These are phyloP conservation scores for Saccharomycopsis sp. DNA, from an alignment of 805 yeast species.

Conservation along the genomic window DNA sequence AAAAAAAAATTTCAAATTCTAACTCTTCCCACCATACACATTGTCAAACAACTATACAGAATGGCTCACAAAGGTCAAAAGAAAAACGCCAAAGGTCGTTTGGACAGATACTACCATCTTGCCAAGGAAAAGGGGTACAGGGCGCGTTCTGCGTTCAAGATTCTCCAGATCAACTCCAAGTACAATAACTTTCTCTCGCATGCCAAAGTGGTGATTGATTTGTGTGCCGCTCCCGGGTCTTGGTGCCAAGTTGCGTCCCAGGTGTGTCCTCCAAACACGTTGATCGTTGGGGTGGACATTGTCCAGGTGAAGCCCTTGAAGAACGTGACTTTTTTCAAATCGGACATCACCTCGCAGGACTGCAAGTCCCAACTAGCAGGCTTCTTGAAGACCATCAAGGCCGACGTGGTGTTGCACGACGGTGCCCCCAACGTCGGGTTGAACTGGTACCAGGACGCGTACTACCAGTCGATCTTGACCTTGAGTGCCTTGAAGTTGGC, in stretches of 20 bases:
- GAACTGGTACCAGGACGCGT: constrained; percentile 99
- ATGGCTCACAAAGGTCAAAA: constrained; percentile 85
- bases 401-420: constrained; percentile 95
- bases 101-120: constrained; percentile 90
- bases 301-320: constrained; percentile 97
- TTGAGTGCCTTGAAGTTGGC: constrained; percentile 90
- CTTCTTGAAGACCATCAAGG: constrained; percentile 97
- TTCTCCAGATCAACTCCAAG: constrained; percentile 91
- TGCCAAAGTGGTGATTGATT: constrained; percentile 91
- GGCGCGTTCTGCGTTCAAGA: constrained; percentile 96
- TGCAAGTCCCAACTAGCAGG: constrained; percentile 92
- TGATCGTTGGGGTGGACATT: constrained; percentile 97
- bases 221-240: constrained; percentile 99
- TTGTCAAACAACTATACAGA: background rate
- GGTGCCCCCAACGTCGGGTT: constrained; percentile 99
- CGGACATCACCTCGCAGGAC: constrained; percentile 97
- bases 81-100: constrained; percentile 97
- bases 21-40: too few species aligned
- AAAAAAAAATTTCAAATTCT: too few species aligned
- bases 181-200: constrained; percentile 91
- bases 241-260: constrained; percentile 99
- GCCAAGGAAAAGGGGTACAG: constrained; percentile 98
- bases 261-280: constrained; percentile 82
- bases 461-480: constrained; percentile 93
- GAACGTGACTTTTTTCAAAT: constrained; percentile 78